phyloP scores from a whole-genome alignment of 1,139 yeast genomes.

The Debaryomycetaceae sp. region DNA sequence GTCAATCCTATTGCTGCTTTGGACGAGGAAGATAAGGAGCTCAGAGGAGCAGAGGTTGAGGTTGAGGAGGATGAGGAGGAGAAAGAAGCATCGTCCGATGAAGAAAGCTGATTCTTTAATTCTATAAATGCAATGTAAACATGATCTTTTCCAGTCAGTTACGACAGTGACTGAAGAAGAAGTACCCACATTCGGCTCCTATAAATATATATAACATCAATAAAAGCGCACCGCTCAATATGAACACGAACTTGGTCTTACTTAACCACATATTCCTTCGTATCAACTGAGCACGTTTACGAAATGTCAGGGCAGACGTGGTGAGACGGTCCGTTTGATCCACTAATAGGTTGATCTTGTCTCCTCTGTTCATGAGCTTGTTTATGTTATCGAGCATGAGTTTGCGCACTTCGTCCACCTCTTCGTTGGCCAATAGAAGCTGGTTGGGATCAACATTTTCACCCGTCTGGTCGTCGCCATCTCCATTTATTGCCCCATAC shows the following conservation, averaged over 20 bases:
- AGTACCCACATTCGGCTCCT: conserved; percentile 53
- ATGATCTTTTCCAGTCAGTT: neutral
- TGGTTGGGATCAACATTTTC: conserved; percentile 28
- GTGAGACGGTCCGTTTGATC: conserved; percentile 79
- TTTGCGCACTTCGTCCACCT: conserved; percentile 51
- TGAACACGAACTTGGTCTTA: conserved; percentile 42
- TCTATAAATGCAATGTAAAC: neutral
- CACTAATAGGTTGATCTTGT: conserved; percentile 68
- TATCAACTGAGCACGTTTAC: conserved; percentile 64
- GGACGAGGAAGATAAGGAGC: conserved; percentile 17
- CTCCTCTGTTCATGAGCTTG: conserved; percentile 74
- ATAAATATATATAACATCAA: conserved; percentile 39
- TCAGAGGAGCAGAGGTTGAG: conserved; percentile 12
- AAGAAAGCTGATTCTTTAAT: conserved; percentile 7
- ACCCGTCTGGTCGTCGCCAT: conserved; percentile 12
- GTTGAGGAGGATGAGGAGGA: conserved; percentile 21
- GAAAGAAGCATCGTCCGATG: conserved; percentile 11
- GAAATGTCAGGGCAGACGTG: conserved; percentile 65
- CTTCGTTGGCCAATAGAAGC: conserved; percentile 43
- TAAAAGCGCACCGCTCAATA: conserved; percentile 23
- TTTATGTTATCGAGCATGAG: conserved; percentile 70
- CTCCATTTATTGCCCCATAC: conserved; percentile 28
- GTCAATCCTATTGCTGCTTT: conserved; percentile 24
- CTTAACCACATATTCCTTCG: conserved; percentile 68
- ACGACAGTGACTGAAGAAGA: conserved; percentile 32